phyloP scores from a whole-genome alignment of 768 basidiomycete genomes.

The Tricholomella constricta region DNA sequence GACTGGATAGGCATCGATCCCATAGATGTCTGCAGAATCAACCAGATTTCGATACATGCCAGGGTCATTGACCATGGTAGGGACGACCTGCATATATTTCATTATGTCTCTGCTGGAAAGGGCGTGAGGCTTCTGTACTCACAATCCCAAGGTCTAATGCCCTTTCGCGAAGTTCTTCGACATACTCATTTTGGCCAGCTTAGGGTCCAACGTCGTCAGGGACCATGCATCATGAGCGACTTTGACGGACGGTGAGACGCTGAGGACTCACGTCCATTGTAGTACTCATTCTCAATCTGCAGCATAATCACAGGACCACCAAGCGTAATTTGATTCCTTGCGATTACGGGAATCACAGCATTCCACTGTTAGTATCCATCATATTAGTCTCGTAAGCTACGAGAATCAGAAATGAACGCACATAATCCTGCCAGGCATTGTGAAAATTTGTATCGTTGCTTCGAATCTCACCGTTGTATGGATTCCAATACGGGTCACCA shows the following conservation, averaged over 20 bases:
- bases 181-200: constrained; percentile 22
- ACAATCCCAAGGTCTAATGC: constrained; percentile 16
- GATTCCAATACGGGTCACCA: constrained; percentile 18
- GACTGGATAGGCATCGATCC: constrained; percentile 20
- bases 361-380: constrained; percentile 10
- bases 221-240: not conserved
- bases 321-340: constrained; percentile 15
- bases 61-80: constrained; percentile 18
- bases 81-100: constrained; percentile 10
- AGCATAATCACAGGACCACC: constrained; percentile 20
- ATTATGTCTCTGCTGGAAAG: not conserved
- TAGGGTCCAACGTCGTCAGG: no score
- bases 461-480: constrained; percentile 19
- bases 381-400: not conserved
- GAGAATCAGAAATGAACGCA: not conserved
- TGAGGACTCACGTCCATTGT: constrained; percentile 14
- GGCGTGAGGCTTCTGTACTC: not conserved
- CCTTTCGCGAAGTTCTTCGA: constrained; percentile 15
- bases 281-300: constrained; percentile 19
- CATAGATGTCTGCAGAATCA: constrained; percentile 17
- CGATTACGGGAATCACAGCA: constrained; percentile 16
- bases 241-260: not conserved
- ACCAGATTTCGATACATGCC: constrained; percentile 16
- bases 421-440: constrained; percentile 20
- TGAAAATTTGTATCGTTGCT: constrained; percentile 19